Evolutionary conservation across 805 yeast species (phyloP).

Genomic region (Yarrowia yakushimensis): DNA sequence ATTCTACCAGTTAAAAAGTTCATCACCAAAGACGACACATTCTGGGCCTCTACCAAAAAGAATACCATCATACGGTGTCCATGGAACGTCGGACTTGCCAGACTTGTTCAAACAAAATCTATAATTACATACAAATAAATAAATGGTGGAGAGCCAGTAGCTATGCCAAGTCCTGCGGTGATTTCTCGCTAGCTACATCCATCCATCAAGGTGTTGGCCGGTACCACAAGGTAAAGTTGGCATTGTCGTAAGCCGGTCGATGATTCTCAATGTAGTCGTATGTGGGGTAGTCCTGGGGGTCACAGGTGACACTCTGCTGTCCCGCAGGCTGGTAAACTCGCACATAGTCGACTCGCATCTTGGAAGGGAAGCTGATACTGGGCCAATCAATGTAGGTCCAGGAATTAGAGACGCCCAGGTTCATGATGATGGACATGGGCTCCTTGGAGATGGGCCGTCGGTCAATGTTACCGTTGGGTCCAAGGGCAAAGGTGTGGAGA

Average conservation of each 20-base stretch:
- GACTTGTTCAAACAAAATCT: neutral
- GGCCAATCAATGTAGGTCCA: constrained; percentile 97
- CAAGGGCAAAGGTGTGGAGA: constrained; percentile 65
- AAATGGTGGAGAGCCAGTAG: neutral
- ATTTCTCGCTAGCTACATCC: constrained; percentile 18
- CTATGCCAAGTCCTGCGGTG: neutral
- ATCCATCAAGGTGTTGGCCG: constrained; percentile 58
- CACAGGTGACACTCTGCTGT: constrained; percentile 66
- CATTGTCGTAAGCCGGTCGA: constrained; percentile 60
- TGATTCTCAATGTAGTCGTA: constrained; percentile 74
- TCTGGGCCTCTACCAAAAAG: no score
- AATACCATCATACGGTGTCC: no score
- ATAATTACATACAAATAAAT: constrained; percentile 12
- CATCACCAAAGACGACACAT: no score
- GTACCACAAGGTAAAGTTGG: constrained; percentile 77
- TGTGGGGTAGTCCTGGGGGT: constrained; percentile 83
- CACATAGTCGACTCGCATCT: constrained; percentile 76
- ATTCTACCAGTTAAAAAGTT: no score
- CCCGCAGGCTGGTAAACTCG: constrained; percentile 83
- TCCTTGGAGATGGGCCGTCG: constrained; percentile 81
- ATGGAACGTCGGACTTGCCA: no score
- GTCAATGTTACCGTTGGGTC: constrained; percentile 87
- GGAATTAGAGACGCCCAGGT: constrained; percentile 82
- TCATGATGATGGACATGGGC: constrained; percentile 87
- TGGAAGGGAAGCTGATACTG: constrained; percentile 66